Conservation (phyloP, 1,139 yeast genomes). For the Arxiozyma telluris region DNA sequence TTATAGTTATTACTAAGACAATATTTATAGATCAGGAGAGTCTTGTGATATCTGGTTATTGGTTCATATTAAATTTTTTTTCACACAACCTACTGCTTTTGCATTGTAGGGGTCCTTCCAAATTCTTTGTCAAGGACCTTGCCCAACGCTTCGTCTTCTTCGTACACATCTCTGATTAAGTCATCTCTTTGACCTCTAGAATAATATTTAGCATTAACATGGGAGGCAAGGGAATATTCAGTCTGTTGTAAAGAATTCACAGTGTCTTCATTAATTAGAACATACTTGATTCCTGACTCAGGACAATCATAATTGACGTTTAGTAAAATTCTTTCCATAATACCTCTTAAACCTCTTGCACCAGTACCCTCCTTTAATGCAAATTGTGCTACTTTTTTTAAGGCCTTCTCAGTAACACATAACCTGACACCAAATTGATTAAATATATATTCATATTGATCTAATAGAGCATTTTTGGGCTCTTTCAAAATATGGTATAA, state of each 20-base stretch:
- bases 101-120: conserved; percentile 17
- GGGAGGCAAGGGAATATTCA: conserved; percentile 26
- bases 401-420: conserved; percentile 39
- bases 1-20: background rate
- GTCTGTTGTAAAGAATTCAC: conserved; percentile 32
- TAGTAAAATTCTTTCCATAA: conserved; percentile 41
- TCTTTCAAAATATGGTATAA: conserved; percentile 40
- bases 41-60: background rate
- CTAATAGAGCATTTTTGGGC: conserved; percentile 43
- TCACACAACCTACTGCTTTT: background rate
- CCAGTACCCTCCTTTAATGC: conserved; percentile 45
- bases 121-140: conserved; percentile 27
- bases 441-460: conserved; percentile 43
- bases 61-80: no score
- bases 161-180: conserved; percentile 31
- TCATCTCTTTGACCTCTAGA: conserved; percentile 34
- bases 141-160: conserved; percentile 34
- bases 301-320: conserved; percentile 49
- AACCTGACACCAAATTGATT: conserved; percentile 41
- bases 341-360: conserved; percentile 45
- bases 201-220: conserved; percentile 37
- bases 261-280: conserved; percentile 35
- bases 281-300: conserved; percentile 40
- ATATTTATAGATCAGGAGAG: background rate
- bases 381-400: conserved; percentile 37